These are phyloP conservation scores for Murraya koenigii DNA, from an alignment of 345 rosid genomes.

Conservation along the genomic window DNA sequence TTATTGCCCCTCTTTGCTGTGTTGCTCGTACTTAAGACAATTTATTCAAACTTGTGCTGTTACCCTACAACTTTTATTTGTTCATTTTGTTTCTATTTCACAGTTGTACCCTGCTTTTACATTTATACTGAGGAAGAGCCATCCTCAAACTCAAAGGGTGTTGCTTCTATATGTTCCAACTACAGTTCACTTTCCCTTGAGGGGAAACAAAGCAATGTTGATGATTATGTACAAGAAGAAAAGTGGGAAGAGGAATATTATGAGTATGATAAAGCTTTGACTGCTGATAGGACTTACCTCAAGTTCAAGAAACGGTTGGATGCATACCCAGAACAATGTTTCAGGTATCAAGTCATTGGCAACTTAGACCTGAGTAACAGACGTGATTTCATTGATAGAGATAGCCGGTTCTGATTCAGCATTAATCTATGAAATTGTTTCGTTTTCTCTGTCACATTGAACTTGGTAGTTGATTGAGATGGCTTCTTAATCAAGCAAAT, in stretches of 20 bases:
- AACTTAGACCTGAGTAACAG: background rate
- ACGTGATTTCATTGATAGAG: background rate
- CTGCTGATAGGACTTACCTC: conserved; percentile 83
- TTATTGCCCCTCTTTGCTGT: background rate
- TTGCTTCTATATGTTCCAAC: conserved; percentile 35
- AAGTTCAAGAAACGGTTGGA: conserved; percentile 86
- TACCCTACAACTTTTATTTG: background rate
- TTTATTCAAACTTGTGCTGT: background rate
- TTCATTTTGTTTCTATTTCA: conserved; percentile 23
- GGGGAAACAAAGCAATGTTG: conserved; percentile 37
- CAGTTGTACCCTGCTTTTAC: conserved; percentile 89
- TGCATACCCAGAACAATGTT: conserved; percentile 79
- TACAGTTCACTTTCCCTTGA: conserved; percentile 45
- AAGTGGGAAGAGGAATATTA: conserved; percentile 68
- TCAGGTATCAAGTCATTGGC: conserved; percentile 50
- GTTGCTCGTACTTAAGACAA: background rate
- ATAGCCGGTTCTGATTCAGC: background rate
- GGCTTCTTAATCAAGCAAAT: background rate
- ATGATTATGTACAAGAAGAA: conserved; percentile 50
- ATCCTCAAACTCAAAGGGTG: conserved; percentile 34
- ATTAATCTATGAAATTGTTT: background rate
- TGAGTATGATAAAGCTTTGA: conserved; percentile 79
- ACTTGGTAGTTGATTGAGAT: no score
- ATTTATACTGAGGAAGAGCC: conserved; percentile 54
- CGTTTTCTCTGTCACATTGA: background rate